Percentiles rank a stretch among this genome's conserved stretches.
Conservation (phyloP, 192 early-diverging fungal genomes). For the Dissophora ornata region DNA sequence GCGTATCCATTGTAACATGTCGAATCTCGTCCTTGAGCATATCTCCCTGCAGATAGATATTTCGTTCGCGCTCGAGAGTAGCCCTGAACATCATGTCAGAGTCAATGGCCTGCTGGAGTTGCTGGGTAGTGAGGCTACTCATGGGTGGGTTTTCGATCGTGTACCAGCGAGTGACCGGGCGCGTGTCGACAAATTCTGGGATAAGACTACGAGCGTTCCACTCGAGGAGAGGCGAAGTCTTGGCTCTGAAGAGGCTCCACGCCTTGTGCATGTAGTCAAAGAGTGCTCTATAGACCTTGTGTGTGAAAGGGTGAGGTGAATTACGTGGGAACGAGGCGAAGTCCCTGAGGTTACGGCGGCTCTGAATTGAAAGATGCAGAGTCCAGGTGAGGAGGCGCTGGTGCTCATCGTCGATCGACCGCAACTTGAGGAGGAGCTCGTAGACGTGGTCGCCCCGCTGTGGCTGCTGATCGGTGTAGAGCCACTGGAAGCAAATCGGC, state of each 20-base stretch:
- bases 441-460: not conserved
- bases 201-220: not conserved
- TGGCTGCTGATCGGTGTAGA: not conserved
- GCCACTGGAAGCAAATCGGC: slow-evolving; percentile 13
- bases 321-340: not conserved
- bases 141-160: not conserved
- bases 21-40: slow-evolving; percentile 7
- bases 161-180: slow-evolving; percentile 2
- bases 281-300: not conserved
- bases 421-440: slow-evolving; percentile 9
- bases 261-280: slow-evolving; percentile 10
- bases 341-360: slow-evolving; percentile 1
- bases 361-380: not conserved
- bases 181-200: not conserved
- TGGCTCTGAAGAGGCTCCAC: slow-evolving; percentile 6
- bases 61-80: not conserved
- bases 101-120: not conserved
- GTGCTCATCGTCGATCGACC: slow-evolving; percentile 8
- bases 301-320: not conserved
- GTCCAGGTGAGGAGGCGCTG: slow-evolving; percentile 10
- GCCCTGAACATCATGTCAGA: not conserved
- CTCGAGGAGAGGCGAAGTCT: slow-evolving; percentile 12
- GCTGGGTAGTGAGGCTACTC: not conserved
- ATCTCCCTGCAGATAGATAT: not conserved
- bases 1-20: not conserved